A percentile compares a stretch with the other conserved stretches of the same genome.
Conservation (phyloP, 129 eudicot genomes). For the Ambrosia artemisiifolia region DNA sequence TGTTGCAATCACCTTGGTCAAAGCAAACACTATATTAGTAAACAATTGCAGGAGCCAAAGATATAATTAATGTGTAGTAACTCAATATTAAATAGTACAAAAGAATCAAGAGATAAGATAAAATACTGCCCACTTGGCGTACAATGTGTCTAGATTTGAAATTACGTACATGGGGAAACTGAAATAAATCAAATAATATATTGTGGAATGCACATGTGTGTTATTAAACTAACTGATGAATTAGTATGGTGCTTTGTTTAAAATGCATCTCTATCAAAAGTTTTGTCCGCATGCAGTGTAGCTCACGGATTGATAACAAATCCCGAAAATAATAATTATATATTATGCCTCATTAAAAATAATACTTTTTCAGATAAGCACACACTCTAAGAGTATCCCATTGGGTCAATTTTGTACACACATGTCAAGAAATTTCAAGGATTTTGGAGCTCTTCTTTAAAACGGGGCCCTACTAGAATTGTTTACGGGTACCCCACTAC, state of each 20-base stretch:
- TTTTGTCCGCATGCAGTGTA: background rate
- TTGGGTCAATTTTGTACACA: no score
- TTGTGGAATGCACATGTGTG: background rate
- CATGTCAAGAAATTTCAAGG: no score
- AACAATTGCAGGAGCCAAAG: background rate
- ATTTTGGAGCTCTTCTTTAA: no score
- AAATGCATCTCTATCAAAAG: background rate
- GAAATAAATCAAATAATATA: background rate
- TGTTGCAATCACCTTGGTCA: slow-evolving; percentile 17
- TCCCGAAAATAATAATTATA: background rate
- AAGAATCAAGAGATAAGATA: background rate
- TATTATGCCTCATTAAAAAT: no score
- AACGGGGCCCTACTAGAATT: no score
- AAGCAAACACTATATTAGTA: background rate
- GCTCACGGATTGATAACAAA: background rate
- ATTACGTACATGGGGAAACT: background rate
- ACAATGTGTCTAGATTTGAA: background rate
- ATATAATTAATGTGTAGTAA: background rate
- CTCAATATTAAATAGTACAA: background rate
- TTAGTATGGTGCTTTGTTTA: background rate
- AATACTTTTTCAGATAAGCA: no score
- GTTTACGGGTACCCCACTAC: no score
- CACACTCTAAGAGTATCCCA: no score
- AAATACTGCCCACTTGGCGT: background rate
- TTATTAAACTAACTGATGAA: background rate